Base-by-base conservation (phyloP, 371 early-diverging fungal genomes). In the Blakeslea trispora region DNA sequence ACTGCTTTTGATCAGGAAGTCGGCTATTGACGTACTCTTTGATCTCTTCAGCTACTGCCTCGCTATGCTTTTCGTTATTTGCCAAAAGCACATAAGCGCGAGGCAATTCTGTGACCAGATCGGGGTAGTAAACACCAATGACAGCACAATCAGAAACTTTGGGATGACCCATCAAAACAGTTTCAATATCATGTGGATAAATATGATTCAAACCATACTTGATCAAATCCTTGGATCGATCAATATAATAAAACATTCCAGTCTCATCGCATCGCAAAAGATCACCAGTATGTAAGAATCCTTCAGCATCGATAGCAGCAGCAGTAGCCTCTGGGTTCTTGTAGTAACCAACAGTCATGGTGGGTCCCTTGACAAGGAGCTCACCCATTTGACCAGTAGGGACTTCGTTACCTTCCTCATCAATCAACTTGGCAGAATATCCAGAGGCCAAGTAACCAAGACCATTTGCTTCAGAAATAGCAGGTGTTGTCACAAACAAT, bases 201-300 rank as follows among this genome's bases (percentile, higher is more conserved):
- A 62, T 55, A 72, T 77, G 43, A 82, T 61, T 11, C 83, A 65
- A 19, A 79, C 53, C 8, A 81, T 82, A 71, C 90, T 94, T 86
- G 14, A 87, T 84, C 28, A 87, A 55, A 58, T 86, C 87, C 59
- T 86, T 87, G 10, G 61, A 53, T 15, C 86, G 76, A 60, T 82
- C 83, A 9, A 79, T 68, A 21, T 87, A 75, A 37, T 63, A 81
- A 60, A 91, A 81, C 34, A 74, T 57, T 9, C 84, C 85, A 5
- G 81, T 46, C 21, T 68, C 63, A 50, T 85, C 79, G 3, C 79
- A 69, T n/a, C 72, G 63, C 18, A 55, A 90, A 32, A 94, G 65
- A 60, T 95, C 96, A 11, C 93, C 94, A 0, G 91, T 91, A 53
- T 84, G 88, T 48, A 91, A 70, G 73, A 81, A 93, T 1, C 91